Evolutionary conservation across 371 early-diverging fungal genomes (phyloP).

Genomic region (Mortierella sp.): DNA sequence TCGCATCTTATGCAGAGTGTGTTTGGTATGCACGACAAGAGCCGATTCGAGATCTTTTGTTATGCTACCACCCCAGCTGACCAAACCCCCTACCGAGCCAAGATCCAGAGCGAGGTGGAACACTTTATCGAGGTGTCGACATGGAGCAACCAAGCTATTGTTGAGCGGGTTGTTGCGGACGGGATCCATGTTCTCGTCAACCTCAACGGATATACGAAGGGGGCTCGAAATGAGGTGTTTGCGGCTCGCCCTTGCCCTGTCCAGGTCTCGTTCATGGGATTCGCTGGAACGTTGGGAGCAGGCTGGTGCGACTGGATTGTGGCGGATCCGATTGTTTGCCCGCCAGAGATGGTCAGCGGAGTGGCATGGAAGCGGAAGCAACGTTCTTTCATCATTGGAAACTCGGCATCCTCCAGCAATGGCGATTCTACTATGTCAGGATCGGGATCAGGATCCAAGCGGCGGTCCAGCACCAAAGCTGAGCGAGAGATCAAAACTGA

Average conservation of each 20-base stretch:
- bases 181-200: conserved; percentile 91
- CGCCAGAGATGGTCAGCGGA: conserved; percentile 84
- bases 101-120: conserved; percentile 86
- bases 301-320: conserved; percentile 95
- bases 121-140: conserved; percentile 82
- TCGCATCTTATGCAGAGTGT: conserved; percentile 95
- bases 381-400: conserved; percentile 27
- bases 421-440: neutral
- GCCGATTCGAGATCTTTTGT: conserved; percentile 78
- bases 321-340: conserved; percentile 90
- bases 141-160: conserved; percentile 85
- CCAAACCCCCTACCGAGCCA: conserved; percentile 82
- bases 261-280: conserved; percentile 94
- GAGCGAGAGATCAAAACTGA: conserved; percentile 26
- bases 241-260: conserved; percentile 92
- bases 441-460: conserved; percentile 17
- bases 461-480: conserved; percentile 20
- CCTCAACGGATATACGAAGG: conserved; percentile 95
- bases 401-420: neutral
- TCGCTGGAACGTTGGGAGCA: conserved; percentile 91
- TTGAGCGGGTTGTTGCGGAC: conserved; percentile 80
- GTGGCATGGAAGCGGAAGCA: conserved; percentile 72
- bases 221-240: conserved; percentile 94
- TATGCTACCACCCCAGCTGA: conserved; percentile 90
- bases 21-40: conserved; percentile 89